Conservation (phyloP, 2,329 filamentous ascomycete genomes). For the Stemphylium vesicarium region DNA sequence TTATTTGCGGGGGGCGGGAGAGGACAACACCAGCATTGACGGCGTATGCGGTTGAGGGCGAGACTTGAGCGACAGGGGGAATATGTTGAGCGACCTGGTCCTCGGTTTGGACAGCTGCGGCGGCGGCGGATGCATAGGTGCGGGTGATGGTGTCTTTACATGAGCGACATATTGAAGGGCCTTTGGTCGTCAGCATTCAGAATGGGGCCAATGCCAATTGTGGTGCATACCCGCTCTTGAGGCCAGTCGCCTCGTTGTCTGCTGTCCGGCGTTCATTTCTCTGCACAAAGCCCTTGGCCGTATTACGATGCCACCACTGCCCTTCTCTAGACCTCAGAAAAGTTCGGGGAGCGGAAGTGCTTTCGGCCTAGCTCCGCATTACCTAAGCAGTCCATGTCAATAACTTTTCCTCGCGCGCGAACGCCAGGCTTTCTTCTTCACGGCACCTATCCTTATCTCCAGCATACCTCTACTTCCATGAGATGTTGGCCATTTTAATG, state of each 20-base stretch:
- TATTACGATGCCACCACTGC: constrained; percentile 16
- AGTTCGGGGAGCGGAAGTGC: constrained; percentile 41
- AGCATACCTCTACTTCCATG: constrained; percentile 70
- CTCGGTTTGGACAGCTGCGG: constrained; percentile 47
- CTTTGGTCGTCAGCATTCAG: constrained; percentile 42
- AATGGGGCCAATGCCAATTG: constrained; percentile 1
- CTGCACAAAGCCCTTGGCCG: constrained; percentile 12
- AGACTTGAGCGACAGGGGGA: constrained; percentile 47
- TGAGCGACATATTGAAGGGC: constrained; percentile 53
- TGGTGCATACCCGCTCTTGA: constrained; percentile 45
- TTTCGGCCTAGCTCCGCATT: constrained; percentile 31
- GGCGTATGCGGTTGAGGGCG: constrained; percentile 52
- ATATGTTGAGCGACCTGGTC: constrained; percentile 35
- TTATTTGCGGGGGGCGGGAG: constrained; percentile 86
- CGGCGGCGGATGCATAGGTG: constrained; percentile 44
- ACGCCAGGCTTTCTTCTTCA: constrained; percentile 50
- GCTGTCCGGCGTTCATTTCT: constrained; percentile 53
- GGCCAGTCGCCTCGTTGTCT: constrained; percentile 53
- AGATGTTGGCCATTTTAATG: constrained; percentile 80
- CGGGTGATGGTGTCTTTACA: constrained; percentile 52
- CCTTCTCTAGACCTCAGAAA: constrained; percentile 28
- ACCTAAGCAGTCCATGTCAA: constrained; percentile 18
- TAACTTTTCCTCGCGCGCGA: constrained; percentile 29
- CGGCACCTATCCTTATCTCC: constrained; percentile 93
- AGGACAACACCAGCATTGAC: constrained; percentile 75